Conservation (phyloP, 208 protist genomes). For the Acanthamoeba lenticulata region DNA sequence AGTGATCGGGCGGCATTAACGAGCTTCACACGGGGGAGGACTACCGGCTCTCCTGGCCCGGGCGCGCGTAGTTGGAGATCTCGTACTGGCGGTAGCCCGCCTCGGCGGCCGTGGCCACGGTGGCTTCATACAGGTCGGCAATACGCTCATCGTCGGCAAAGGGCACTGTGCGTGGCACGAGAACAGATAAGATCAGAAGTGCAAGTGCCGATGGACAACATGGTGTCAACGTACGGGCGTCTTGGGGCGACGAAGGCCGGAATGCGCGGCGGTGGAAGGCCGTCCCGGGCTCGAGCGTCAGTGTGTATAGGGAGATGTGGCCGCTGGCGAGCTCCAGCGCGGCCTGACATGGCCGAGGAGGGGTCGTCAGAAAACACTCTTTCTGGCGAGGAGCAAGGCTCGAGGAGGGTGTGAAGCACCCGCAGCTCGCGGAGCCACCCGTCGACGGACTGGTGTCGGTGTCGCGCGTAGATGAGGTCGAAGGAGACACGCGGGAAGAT, state of each 20-base stretch:
- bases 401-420: not conserved
- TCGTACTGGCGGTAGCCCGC: conserved; percentile 72
- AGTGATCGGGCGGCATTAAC: not conserved
- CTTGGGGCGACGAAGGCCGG: not conserved
- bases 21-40: too few species aligned
- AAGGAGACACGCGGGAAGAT: conserved; percentile 69
- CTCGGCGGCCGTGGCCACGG: not conserved
- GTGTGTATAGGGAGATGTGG: conserved; percentile 70
- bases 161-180: not conserved
- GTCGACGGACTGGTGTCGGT: conserved; percentile 27
- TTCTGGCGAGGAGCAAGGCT: not conserved
- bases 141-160: conserved; percentile 48
- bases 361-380: not conserved
- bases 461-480: conserved; percentile 77
- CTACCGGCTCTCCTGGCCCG: not conserved
- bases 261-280: conserved; percentile 47
- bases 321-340: not conserved
- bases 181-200: not conserved
- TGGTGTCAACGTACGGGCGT: not conserved
- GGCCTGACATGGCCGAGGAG: not conserved
- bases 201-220: not conserved
- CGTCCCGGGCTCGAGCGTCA: conserved; percentile 76
- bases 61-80: conserved; percentile 51
- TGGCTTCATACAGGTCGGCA: conserved; percentile 63
- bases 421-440: conserved; percentile 69